Conservation (phyloP, 805 yeast genomes). For the Yarrowia yakushimensis region DNA sequence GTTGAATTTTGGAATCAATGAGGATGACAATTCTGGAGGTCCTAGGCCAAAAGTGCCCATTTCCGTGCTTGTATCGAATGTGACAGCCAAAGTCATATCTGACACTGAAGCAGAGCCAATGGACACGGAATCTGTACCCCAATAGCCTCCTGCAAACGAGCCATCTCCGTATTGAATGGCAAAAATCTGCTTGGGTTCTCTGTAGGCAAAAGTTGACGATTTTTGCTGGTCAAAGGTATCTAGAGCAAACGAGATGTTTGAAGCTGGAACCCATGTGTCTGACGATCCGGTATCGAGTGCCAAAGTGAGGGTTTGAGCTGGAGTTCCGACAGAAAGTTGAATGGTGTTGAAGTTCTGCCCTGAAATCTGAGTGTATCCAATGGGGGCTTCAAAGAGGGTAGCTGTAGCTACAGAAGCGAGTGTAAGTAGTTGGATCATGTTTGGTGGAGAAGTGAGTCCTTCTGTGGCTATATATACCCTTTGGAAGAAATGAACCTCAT, state of each 20-base stretch:
- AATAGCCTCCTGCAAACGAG: background rate
- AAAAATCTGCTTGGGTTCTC: background rate
- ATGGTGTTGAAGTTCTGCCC: background rate
- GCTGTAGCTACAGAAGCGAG: background rate
- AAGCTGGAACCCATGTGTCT: background rate
- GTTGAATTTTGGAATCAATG: background rate
- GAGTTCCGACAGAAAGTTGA: background rate
- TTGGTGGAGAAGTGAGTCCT: no score
- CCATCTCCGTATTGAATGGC: background rate
- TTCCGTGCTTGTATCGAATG: background rate
- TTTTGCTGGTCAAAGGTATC: background rate
- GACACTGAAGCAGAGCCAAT: background rate
- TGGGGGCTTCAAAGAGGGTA: background rate
- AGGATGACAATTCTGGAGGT: background rate
- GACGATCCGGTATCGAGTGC: background rate
- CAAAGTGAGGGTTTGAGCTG: background rate
- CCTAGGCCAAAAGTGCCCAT: background rate
- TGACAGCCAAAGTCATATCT: background rate
- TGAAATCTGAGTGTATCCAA: background rate
- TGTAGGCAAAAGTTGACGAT: background rate
- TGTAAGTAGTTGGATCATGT: background rate
- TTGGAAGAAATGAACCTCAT: no score
- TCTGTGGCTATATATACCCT: background rate
- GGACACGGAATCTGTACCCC: background rate
- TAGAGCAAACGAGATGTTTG: background rate